A percentile compares a stretch with the other conserved stretches of the same genome.
Conservation (phyloP, 140 eudicot genomes). For the Bidens hawaiensis region DNA sequence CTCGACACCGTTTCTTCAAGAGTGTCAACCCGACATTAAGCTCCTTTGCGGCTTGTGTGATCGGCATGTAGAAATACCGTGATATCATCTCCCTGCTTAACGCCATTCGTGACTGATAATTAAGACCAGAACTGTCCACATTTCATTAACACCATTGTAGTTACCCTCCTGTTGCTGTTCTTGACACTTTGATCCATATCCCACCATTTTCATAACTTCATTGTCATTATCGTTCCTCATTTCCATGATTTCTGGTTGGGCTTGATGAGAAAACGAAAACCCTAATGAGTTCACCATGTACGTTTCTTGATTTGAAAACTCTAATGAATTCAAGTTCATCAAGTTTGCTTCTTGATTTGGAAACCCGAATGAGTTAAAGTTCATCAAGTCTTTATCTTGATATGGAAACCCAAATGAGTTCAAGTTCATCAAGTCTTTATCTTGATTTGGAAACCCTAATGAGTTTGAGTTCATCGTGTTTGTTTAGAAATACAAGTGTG, state of each 20-base stretch:
- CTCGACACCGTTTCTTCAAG: slow-evolving; percentile 80
- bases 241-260: background rate
- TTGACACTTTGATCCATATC: background rate
- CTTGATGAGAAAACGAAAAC: slow-evolving; percentile 23
- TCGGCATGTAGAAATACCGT: slow-evolving; percentile 81
- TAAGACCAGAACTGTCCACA: background rate
- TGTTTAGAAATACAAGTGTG: no score
- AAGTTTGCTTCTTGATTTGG: slow-evolving; percentile 5
- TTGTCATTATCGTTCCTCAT: background rate
- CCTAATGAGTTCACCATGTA: slow-evolving; percentile 5
- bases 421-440: background rate
- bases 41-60: slow-evolving; percentile 76
- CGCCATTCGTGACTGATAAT: slow-evolving; percentile 9
- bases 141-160: background rate
- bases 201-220: slow-evolving; percentile 3
- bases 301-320: slow-evolving; percentile 22
- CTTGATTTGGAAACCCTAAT: slow-evolving; percentile 5
- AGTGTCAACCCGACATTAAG: slow-evolving; percentile 80
- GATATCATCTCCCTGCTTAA: slow-evolving; percentile 52
- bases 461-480: background rate
- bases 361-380: slow-evolving; percentile 14
- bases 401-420: slow-evolving; percentile 6
- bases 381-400: slow-evolving; percentile 4
- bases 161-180: slow-evolving; percentile 4
- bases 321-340: slow-evolving; percentile 4